These are phyloP conservation scores for Cyclospora cayetanensis DNA, from an alignment of 169 alveolate species.

Conservation along the genomic window DNA sequence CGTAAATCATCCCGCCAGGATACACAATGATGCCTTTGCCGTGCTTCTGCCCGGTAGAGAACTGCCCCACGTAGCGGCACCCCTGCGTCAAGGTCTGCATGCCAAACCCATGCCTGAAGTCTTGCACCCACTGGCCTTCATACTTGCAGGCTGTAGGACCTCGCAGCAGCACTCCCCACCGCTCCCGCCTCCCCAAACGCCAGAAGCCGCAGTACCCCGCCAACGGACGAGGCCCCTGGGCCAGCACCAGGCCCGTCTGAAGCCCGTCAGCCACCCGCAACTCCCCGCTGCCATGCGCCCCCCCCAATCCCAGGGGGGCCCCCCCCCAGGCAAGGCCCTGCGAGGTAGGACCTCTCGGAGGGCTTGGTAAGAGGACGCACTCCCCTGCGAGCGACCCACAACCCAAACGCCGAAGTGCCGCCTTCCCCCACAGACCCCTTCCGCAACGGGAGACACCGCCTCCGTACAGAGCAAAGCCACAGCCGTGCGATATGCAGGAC, in stretches of 20 bases:
- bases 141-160: constrained; percentile 72
- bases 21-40: constrained; percentile 76
- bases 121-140: constrained; percentile 77
- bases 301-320: constrained; percentile 16
- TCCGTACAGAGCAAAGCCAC: constrained; percentile 54
- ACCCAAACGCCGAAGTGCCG: constrained; percentile 23
- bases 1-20: constrained; percentile 74
- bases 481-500: constrained; percentile 55
- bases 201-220: constrained; percentile 72
- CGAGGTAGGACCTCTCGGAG: not conserved
- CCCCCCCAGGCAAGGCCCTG: not conserved
- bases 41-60: constrained; percentile 68
- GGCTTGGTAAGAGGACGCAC: constrained; percentile 1
- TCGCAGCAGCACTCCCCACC: constrained; percentile 78
- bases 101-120: constrained; percentile 75
- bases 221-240: not conserved
- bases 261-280: not conserved
- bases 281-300: not conserved
- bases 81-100: constrained; percentile 74
- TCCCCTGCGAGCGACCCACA: not conserved
- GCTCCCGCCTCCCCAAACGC: constrained; percentile 70
- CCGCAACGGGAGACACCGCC: constrained; percentile 1
- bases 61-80: constrained; percentile 74
- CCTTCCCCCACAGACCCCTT: not conserved
- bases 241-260: constrained; percentile 20